phyloP scores from a whole-genome alignment of 192 early-diverging fungal species.

The Podochytrium sp. region DNA sequence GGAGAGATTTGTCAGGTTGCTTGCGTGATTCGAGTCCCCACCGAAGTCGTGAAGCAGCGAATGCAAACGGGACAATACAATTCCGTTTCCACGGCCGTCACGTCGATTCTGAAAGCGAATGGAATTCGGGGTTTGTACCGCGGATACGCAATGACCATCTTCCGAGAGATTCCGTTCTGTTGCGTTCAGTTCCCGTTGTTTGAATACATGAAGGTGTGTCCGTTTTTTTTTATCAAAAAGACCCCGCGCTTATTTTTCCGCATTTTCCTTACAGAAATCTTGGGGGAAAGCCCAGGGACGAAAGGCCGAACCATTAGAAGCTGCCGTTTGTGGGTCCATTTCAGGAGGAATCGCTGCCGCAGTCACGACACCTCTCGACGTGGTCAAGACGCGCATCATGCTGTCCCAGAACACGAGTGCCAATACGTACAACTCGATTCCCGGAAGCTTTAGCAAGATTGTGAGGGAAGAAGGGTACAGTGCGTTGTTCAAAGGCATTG shows the following conservation, averaged over 20 bases:
- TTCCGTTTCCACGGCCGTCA: conserved; percentile 54
- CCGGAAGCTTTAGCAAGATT: conserved; percentile 74
- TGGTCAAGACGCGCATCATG: conserved; percentile 96
- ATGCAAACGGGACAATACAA: conserved; percentile 79
- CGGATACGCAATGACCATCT: conserved; percentile 89
- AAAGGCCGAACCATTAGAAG: conserved; percentile 74
- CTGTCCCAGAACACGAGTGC: conserved; percentile 68
- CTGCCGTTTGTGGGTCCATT: conserved; percentile 83
- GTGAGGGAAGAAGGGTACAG: conserved; percentile 75
- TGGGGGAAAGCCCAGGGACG: conserved; percentile 46
- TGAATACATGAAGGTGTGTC: conserved; percentile 85
- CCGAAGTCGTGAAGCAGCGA: conserved; percentile 94
- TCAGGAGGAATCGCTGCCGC: conserved; percentile 90
- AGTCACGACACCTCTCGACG: conserved; percentile 93
- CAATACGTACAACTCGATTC: conserved; percentile 68
- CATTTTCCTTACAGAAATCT: conserved; percentile 16
- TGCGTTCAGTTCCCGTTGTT: conserved; percentile 97
- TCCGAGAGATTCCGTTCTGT: conserved; percentile 95
- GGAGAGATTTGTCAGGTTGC: conserved; percentile 70
- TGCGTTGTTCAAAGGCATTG: conserved; percentile 85
- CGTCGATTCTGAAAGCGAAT: conserved; percentile 66
- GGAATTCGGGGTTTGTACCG: conserved; percentile 89
- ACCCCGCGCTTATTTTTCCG: not conserved
- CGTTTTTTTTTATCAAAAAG: no score
- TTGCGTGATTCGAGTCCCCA: conserved; percentile 90